These are phyloP conservation scores for Candida tammaniensis DNA, from an alignment of 805 yeast species.

Conservation along the genomic window DNA sequence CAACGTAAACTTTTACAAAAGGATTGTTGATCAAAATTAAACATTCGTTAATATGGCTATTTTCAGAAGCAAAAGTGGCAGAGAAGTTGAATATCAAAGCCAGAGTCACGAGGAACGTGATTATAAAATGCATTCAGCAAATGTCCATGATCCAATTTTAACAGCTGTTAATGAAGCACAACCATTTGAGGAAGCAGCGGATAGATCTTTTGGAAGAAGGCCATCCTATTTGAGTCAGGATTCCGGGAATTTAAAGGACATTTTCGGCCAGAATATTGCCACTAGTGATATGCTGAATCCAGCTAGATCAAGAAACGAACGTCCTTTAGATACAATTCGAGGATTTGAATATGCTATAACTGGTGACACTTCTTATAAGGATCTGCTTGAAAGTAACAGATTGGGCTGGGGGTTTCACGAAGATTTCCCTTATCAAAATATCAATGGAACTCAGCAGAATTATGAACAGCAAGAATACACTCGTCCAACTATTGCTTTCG, in stretches of 20 bases:
- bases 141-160: conserved; percentile 80
- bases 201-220: conserved; percentile 32
- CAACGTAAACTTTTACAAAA: too few species aligned
- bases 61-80: conserved; percentile 28
- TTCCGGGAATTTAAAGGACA: conserved; percentile 63
- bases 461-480: conserved; percentile 29
- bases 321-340: conserved; percentile 95
- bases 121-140: conserved; percentile 62
- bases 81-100: conserved; percentile 10
- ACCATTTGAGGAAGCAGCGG: conserved; percentile 74
- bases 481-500: conserved; percentile 41
- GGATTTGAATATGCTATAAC: conserved; percentile 92
- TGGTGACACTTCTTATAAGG: conserved; percentile 77
- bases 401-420: conserved; percentile 87
- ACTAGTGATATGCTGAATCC: conserved; percentile 92
- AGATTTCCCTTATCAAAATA: conserved; percentile 60
- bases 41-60: conserved; percentile 22
- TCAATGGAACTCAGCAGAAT: conserved; percentile 16
- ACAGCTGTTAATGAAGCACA: conserved; percentile 93
- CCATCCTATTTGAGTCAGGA: conserved; percentile 46
- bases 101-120: conserved; percentile 7
- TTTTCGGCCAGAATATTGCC: conserved; percentile 78
- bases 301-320: conserved; percentile 86
- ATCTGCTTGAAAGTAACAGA: conserved; percentile 72
- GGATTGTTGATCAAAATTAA: too few species aligned